Conservation (phyloP, 257 asterid genomes). For the Plantago elongata region DNA sequence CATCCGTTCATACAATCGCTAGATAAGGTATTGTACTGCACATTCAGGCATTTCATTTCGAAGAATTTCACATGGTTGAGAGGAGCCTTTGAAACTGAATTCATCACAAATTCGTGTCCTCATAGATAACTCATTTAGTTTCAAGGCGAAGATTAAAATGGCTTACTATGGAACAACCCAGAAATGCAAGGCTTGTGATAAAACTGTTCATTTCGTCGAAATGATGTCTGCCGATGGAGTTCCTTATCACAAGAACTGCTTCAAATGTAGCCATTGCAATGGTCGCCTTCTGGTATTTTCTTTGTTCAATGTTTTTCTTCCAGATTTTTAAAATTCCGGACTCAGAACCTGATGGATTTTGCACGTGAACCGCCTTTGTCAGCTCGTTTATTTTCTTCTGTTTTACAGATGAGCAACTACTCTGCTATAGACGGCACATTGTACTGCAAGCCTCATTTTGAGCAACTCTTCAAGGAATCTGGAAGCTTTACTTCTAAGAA, state of each 20-base stretch:
- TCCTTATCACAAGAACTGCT: conserved; percentile 54
- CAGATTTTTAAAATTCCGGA: not conserved
- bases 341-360: not conserved
- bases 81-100: no score
- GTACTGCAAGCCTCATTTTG: conserved; percentile 64
- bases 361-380: not conserved
- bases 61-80: no score
- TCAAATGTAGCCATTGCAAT: conserved; percentile 53
- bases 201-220: conserved; percentile 50
- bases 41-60: no score
- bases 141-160: conserved; percentile 10
- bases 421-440: conserved; percentile 57
- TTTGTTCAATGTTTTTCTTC: not conserved
- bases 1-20: not conserved
- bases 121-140: not conserved
- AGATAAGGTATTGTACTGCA: not conserved
- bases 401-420: conserved; percentile 54
- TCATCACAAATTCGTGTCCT: no score
- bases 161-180: conserved; percentile 35
- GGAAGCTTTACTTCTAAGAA: conserved; percentile 48
- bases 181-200: conserved; percentile 59
- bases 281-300: conserved; percentile 43
- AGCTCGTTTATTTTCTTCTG: not conserved
- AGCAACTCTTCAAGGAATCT: conserved; percentile 54
- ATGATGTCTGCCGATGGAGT: conserved; percentile 58